Evolutionary conservation across 495 filamentous ascomycete species (phyloP), one percentile per base, ranked within the genome.

Genomic region (Aspergillus nanangensis): DNA sequence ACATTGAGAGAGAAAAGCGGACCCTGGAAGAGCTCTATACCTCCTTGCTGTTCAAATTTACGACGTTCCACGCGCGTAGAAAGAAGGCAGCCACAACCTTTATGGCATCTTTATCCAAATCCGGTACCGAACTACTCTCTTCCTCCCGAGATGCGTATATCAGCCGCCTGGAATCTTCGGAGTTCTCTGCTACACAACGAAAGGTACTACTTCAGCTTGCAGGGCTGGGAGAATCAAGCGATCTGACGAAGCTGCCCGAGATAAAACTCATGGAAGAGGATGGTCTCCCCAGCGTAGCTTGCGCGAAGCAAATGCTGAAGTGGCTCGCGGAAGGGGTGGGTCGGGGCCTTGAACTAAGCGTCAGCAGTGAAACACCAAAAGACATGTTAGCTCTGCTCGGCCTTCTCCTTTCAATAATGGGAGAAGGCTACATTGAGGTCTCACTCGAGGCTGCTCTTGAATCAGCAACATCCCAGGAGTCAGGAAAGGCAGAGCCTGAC

Each of bases 241-340:
- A 84, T 35, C 63, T 70, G 15, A 67, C 71, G 44, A 72, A 71
- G 38, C 68, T 64, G 49, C 67, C 62, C 18, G 90, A 95, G 29
- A 89, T 96, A 54, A 90, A 92, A 60, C 83, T 96, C 23, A 82
- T 84, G 0, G 93, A 97, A 47, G 80, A 87, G 55, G 90, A 99
- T 52, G 94, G 94, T 23, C 68, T 81, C 45, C 75, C 95, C 4
- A 90, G 81, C 48, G 77, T 96, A 11, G 75, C 83, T n/a, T 87
- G 83, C 58, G 84, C 90, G 18, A 97, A 97, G 65, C 79, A 93
- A 38, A 97, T 99, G 90, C 76, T 99, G 24, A 95, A 87, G 55
- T 99, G 94, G 94, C 75, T 99, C 21, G 93, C 94, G 22, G 94
- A 99, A 68, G 90, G 86, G 43, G 91, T 99, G 40, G 87, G 92